Conservation (phyloP, 306 rosid genomes). For the Castanea mollissima region DNA sequence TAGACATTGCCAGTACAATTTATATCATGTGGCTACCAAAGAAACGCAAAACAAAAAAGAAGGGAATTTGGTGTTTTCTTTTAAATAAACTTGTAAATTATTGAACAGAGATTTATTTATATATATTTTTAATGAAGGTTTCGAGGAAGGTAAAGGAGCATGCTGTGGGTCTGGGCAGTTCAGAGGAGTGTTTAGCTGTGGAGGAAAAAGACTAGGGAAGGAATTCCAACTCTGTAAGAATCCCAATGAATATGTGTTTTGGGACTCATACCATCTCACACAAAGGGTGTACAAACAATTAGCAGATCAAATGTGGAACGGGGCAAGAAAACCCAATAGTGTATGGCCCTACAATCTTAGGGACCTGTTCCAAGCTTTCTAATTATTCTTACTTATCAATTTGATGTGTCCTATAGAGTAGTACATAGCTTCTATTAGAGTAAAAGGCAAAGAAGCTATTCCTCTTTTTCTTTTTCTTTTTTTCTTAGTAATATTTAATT, state of each 20-base stretch:
- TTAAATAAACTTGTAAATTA: neutral
- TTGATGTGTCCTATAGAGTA: neutral
- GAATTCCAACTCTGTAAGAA: conserved; percentile 56
- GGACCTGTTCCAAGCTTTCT: conserved; percentile 48
- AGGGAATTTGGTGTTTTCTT: neutral
- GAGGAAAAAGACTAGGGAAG: conserved; percentile 68
- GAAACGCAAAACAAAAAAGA: too few relatives aligned
- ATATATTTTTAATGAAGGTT: conserved; percentile 38
- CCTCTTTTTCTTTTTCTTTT: neutral
- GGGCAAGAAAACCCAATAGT: conserved; percentile 11
- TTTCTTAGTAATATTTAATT: neutral
- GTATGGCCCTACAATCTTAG: conserved; percentile 39
- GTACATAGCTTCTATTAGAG: neutral
- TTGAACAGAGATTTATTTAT: neutral
- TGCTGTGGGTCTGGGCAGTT: conserved; percentile 77
- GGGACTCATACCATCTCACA: conserved; percentile 88
- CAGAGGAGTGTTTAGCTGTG: conserved; percentile 72
- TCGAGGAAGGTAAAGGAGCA: conserved; percentile 70
- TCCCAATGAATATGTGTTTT: conserved; percentile 54
- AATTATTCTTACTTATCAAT: neutral
- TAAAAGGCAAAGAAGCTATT: neutral
- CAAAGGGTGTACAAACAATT: conserved; percentile 59
- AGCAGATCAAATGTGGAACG: conserved; percentile 62
- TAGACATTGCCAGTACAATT: too few relatives aligned
- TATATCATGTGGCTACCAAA: too few relatives aligned